These are phyloP conservation scores for Phytophthora cactorum DNA, from an alignment of 352 stramenopile genomes.

Conservation along the genomic window DNA sequence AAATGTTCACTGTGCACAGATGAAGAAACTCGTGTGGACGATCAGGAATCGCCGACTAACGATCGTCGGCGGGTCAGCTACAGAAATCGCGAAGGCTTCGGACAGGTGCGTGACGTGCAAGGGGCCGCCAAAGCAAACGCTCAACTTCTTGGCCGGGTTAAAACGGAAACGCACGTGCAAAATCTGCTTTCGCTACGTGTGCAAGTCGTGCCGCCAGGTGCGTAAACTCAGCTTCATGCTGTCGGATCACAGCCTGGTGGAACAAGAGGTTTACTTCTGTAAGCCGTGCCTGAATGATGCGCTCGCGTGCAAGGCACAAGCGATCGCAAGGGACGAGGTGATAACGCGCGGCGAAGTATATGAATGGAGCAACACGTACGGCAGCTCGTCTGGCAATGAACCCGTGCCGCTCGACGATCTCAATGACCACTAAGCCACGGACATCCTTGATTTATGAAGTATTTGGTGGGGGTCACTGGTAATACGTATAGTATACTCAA, in stretches of 20 bases:
- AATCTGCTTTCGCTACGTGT: constrained; percentile 48
- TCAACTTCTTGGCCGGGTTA: constrained; percentile 14
- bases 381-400: constrained; percentile 36
- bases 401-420: constrained; percentile 29
- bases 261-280: constrained; percentile 37
- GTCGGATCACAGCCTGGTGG: constrained; percentile 29
- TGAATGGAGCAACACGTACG: constrained; percentile 37
- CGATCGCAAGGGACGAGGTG: constrained; percentile 33
- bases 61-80: neutral
- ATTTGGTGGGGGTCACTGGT: too few species aligned
- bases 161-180: constrained; percentile 37
- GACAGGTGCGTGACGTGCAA: constrained; percentile 30
- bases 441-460: too few species aligned
- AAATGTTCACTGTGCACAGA: constrained; percentile 54
- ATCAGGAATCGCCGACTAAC: constrained; percentile 36
- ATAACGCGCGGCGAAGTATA: constrained; percentile 18
- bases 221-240: constrained; percentile 41
- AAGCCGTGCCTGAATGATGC: constrained; percentile 25
- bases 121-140: constrained; percentile 4
- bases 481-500: too few species aligned
- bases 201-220: constrained; percentile 42
- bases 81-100: constrained; percentile 14
- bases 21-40: constrained; percentile 70
- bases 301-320: constrained; percentile 15
- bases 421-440: constrained; percentile 3